Evolutionary conservation across 2,329 filamentous ascomycete species (phyloP), one percentile per base, ranked within the genome.

Genomic region (Cryoendolithus antarcticus): DNA sequence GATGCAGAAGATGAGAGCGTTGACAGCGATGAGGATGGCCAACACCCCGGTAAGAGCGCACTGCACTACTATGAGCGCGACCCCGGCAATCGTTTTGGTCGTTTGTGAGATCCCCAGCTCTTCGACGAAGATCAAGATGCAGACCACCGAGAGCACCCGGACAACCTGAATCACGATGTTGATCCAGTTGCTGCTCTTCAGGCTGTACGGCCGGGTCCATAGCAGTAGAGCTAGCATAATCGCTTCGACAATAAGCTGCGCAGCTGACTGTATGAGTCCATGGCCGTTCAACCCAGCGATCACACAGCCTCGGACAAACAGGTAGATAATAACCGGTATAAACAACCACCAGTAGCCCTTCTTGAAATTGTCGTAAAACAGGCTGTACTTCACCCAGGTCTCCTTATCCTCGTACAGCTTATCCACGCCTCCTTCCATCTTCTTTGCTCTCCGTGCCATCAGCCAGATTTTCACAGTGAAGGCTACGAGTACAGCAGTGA

Each of bases 331-430:
- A 44, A 74, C 70, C 0, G 91, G 91, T 9, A 96, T 72, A 57
- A 98, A 96, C 15, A 95, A 64, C 89, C 89, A 96, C 91, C 91
- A 98, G 67, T 89, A 94, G 51, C 80, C 77, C 62, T 83, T 86
- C 66, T 86, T 86, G 71, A 94, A 96, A 51, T 80, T 81, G 55
- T 96, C 91, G 67, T 98, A 98, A 66, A 98, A 96, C 45, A 95
- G 71, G 54, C 84, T 91, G 71, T 98, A 98, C 67, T 91, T 93
- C 59, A 85, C 72, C 88, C 91, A 95, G 31, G 81, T 79, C 42
- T 82, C 75, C 68, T 91, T 93, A 64, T 96, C 74, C 44, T 95
- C 83, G 61, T 86, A 96, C 6, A 98, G 71, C 9, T 68, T 75
- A 10, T 71, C 69, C 1, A 73, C 62, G 55, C 88, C 82, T 41